Evolutionary conservation across 805 yeast genomes (phyloP).

Genomic region (Myxozyma geophila): DNA sequence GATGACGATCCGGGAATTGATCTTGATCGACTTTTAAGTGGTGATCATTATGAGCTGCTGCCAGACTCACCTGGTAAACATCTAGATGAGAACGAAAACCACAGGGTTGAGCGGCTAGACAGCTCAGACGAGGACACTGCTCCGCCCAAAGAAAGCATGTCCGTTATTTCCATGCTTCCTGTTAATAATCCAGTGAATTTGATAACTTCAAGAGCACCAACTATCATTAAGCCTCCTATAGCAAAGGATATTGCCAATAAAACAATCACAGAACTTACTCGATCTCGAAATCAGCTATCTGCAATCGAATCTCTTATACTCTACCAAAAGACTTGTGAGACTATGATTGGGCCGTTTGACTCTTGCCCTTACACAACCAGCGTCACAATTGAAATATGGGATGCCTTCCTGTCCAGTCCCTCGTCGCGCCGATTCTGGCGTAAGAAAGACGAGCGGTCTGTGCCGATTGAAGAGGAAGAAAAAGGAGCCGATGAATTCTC

Average conservation of each 20-base stretch:
- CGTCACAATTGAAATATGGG: constrained; percentile 14
- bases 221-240: background rate
- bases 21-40: background rate
- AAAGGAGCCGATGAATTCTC: background rate
- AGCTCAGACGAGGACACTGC: background rate
- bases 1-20: background rate
- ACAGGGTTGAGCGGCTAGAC: background rate
- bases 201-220: background rate
- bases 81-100: background rate
- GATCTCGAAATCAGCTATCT: background rate
- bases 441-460: constrained; percentile 9
- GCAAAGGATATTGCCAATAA: background rate
- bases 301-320: background rate
- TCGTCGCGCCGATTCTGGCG: constrained; percentile 20
- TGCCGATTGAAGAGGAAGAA: background rate
- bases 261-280: background rate
- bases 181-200: background rate
- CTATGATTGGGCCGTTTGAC: constrained; percentile 17
- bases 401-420: constrained; percentile 2
- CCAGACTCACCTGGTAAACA: too few species aligned
- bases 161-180: background rate
- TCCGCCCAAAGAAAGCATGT: background rate
- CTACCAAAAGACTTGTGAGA: constrained; percentile 1
- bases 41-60: too few species aligned
- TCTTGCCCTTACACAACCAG: constrained; percentile 10